phyloP scores from a whole-genome alignment of 1,284 basidiomycete genomes.

The Cerrena zonata region DNA sequence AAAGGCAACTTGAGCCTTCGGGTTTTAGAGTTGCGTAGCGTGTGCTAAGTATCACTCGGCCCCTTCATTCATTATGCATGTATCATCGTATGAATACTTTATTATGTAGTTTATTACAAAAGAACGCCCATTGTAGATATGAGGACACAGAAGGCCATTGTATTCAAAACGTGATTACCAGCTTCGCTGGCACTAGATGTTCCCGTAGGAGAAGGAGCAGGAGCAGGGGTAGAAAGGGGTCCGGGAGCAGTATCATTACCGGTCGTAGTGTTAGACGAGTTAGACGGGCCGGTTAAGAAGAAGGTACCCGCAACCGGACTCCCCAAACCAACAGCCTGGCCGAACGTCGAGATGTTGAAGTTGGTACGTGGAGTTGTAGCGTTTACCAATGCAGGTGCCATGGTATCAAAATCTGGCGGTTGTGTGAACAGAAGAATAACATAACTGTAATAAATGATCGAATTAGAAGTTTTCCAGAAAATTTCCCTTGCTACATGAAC shows the following conservation, averaged over 20 bases:
- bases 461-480: no score
- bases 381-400: slow-evolving; percentile 36
- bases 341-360: slow-evolving; percentile 47
- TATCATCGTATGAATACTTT: no score
- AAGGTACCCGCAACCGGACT: slow-evolving; percentile 45
- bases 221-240: neutral
- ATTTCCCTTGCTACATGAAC: no score
- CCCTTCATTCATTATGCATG: no score
- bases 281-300: slow-evolving; percentile 30
- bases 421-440: slow-evolving; percentile 46
- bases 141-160: no score
- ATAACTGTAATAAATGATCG: no score
- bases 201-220: neutral
- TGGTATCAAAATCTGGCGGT: slow-evolving; percentile 32
- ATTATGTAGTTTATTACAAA: no score
- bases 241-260: neutral
- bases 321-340: slow-evolving; percentile 37
- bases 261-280: slow-evolving; percentile 12
- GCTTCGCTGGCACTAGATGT: neutral
- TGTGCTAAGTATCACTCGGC: no score
- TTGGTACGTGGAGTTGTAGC: slow-evolving; percentile 31
- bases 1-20: no score
- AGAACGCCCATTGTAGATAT: no score
- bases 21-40: no score
- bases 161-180: no score